These are phyloP conservation scores for Medicago lupulina DNA, from an alignment of 306 rosid genomes.

Conservation along the genomic window DNA sequence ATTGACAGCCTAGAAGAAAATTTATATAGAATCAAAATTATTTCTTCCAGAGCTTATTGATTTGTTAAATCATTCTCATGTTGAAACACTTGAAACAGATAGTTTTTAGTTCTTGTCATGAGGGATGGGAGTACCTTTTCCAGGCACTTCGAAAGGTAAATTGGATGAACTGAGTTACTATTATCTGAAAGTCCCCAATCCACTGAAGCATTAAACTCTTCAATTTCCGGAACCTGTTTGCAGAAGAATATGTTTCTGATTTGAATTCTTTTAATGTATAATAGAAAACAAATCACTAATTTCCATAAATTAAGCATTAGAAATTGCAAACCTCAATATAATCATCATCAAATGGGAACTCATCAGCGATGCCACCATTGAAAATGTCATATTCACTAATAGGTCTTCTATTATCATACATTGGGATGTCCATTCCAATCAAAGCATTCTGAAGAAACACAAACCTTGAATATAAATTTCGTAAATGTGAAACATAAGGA, in stretches of 20 bases:
- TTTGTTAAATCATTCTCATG: slow-evolving; percentile 30
- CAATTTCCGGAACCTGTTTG: slow-evolving; percentile 62
- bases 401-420: slow-evolving; percentile 61
- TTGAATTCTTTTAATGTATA: slow-evolving; percentile 37
- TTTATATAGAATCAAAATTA: slow-evolving; percentile 38
- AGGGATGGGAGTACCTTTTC: slow-evolving; percentile 57
- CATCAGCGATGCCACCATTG: slow-evolving; percentile 52
- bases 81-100: slow-evolving; percentile 21
- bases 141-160: slow-evolving; percentile 85
- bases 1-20: slow-evolving; percentile 62
- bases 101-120: neutral
- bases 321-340: slow-evolving; percentile 65
- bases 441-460: slow-evolving; percentile 70
- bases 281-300: slow-evolving; percentile 12
- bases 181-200: slow-evolving; percentile 62
- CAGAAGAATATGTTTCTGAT: slow-evolving; percentile 41
- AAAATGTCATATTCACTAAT: slow-evolving; percentile 51
- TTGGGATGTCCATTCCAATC: slow-evolving; percentile 84
- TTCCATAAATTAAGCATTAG: slow-evolving; percentile 31
- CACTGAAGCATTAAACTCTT: slow-evolving; percentile 53
- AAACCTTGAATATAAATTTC: slow-evolving; percentile 40
- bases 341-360: slow-evolving; percentile 64
- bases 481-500: slow-evolving; percentile 22
- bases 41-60: slow-evolving; percentile 35
- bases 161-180: slow-evolving; percentile 66